Evolutionary conservation across 2,329 filamentous ascomycete species (phyloP).

Genomic region (Aureobasidium sp.): DNA sequence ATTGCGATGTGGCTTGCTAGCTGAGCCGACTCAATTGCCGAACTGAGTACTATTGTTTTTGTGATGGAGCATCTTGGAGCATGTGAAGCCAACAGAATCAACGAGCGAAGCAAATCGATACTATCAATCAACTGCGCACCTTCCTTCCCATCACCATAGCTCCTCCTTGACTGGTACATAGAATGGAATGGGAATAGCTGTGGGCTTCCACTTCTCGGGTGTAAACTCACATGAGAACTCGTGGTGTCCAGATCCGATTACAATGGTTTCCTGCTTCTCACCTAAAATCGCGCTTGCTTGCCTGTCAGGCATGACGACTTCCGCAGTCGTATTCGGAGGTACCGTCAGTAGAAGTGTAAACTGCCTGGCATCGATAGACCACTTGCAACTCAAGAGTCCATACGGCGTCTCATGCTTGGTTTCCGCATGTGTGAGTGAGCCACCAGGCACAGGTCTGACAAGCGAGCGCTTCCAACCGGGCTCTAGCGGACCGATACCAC

Average conservation of each 20-base stretch:
- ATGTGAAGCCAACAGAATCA: no score
- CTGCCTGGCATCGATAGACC: constrained; percentile 25
- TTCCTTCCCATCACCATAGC: not conserved
- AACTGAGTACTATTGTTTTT: no score
- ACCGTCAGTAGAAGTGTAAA: constrained; percentile 11
- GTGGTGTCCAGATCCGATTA: constrained; percentile 19
- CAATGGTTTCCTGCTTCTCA: constrained; percentile 9
- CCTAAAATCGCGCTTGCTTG: constrained; percentile 13
- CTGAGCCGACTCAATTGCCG: no score
- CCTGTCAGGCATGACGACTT: constrained; percentile 21
- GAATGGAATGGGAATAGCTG: constrained; percentile 23
- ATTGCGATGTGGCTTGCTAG: no score
- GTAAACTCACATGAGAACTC: constrained; percentile 14
- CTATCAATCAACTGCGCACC: no score
- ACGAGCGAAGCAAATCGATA: no score
- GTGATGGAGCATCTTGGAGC: no score
- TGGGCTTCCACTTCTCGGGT: constrained; percentile 78
- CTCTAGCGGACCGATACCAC: constrained; percentile 44
- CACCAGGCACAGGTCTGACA: constrained; percentile 40
- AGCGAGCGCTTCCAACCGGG: constrained; percentile 46
- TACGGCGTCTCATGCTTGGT: constrained; percentile 36
- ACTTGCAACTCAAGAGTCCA: constrained; percentile 34
- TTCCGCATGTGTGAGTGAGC: constrained; percentile 35
- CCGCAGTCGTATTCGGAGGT: constrained; percentile 20
- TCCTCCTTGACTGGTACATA: not conserved